Evolutionary conservation across 164 flowering plant genomes (phyloP), one percentile per base, ranked within the genome.

Genomic region (Vitis labrusca): DNA sequence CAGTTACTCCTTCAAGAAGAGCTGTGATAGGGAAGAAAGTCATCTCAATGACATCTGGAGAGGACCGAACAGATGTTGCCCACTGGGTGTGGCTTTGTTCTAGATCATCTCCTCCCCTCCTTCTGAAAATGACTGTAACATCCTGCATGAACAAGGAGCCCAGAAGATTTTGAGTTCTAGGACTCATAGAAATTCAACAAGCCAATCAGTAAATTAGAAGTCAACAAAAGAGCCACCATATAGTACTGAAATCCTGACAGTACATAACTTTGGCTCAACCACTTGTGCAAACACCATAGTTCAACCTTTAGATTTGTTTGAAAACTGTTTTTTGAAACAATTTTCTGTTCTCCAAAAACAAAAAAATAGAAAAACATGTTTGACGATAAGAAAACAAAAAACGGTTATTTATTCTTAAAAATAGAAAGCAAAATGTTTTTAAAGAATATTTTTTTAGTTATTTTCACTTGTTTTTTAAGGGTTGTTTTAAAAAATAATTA

Each of bases 91-190:
- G 97, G 76, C 80, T 86, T 73, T 85, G 93, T 64, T 85, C 86
- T 48, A 92, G 74, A 85, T 90, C 95, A 75, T 92, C 92, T 30
- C 95, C 97, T 74, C 97, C 97, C 73, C 97, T 85, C 70, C 95
- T 80, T 69, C 92, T 82, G 69, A 89, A 90, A 74, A 89, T 89
- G 69, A 89, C 92, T 48, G 91, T 85, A 61, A 90, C 87, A 80
- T 92, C 97, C 97, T 90, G 86, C 76, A 81, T 47, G 69, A 73
- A 67, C 16, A 60, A 62, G 52, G 49, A 32, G 71, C 23, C 29
- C 56, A 70, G 50, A 66, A 51, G 65, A 44, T 58, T 58, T 8
- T 54, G 15, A 65, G 71, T 50, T 62, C 57, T 47, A 63, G 30
- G 27, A 51, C 53, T 65, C 17, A 12, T 30, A 58, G 50, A 37